These are phyloP conservation scores for Penicillium paneum DNA, from an alignment of 2,329 filamentous ascomycete species.

Conservation along the genomic window DNA sequence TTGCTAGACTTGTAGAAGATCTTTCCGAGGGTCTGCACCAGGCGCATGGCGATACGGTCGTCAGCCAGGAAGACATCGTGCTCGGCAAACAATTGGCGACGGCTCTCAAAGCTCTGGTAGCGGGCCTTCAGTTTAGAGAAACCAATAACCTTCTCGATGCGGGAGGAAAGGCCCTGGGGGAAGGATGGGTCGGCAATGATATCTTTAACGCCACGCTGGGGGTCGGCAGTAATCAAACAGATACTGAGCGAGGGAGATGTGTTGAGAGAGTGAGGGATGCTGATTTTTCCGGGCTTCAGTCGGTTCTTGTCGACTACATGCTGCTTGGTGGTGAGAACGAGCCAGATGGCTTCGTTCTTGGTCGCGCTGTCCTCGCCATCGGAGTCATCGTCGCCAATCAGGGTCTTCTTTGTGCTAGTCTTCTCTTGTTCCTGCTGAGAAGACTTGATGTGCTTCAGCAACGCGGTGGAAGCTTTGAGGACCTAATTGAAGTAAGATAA, in stretches of 20 bases:
- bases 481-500: slow-evolving; percentile 42
- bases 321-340: slow-evolving; percentile 63
- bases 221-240: slow-evolving; percentile 81
- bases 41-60: slow-evolving; percentile 69
- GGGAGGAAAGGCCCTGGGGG: slow-evolving; percentile 62
- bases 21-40: slow-evolving; percentile 81
- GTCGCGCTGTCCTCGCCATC: slow-evolving; percentile 44
- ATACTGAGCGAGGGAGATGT: slow-evolving; percentile 64
- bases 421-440: slow-evolving; percentile 49
- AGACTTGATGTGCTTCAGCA: slow-evolving; percentile 57
- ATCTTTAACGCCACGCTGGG: slow-evolving; percentile 87
- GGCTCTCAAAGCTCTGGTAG: slow-evolving; percentile 83
- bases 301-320: slow-evolving; percentile 69
- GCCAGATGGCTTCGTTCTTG: slow-evolving; percentile 57
- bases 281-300: slow-evolving; percentile 80
- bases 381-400: slow-evolving; percentile 50
- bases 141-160: slow-evolving; percentile 75
- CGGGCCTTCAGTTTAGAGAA: slow-evolving; percentile 81
- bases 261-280: slow-evolving; percentile 73
- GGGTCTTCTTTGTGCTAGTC: slow-evolving; percentile 51
- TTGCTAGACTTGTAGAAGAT: slow-evolving; percentile 88
- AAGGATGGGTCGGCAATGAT: slow-evolving; percentile 72
- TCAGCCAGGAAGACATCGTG: slow-evolving; percentile 95
- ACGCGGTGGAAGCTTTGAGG: slow-evolving; percentile 57
- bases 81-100: slow-evolving; percentile 76